These are phyloP conservation scores for Naganishia friedmannii DNA, from an alignment of 768 basidiomycete genomes.

Conservation along the genomic window DNA sequence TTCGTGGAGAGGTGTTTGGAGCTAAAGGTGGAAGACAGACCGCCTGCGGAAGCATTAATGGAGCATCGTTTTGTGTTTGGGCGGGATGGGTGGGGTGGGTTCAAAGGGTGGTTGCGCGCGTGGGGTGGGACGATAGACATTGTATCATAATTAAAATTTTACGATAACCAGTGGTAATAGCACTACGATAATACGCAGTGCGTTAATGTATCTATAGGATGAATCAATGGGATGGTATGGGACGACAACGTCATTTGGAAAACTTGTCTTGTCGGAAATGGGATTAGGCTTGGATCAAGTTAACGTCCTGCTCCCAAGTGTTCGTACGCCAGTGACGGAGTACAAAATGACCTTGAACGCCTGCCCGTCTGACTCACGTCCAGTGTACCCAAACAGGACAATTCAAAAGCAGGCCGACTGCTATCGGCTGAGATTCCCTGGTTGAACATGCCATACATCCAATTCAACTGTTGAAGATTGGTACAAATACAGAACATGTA, in stretches of 20 bases:
- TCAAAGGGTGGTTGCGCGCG: slow-evolving; percentile 41
- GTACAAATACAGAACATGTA: slow-evolving; percentile 21
- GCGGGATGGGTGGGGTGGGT: slow-evolving; percentile 65
- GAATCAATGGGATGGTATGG: neutral
- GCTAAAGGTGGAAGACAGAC: slow-evolving; percentile 71
- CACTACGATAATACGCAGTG: neutral
- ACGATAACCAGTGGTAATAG: slow-evolving; percentile 5
- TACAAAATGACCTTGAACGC: too few relatives aligned
- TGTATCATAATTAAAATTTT: neutral
- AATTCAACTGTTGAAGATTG: slow-evolving; percentile 26
- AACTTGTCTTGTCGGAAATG: too few relatives aligned
- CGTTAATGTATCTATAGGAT: slow-evolving; percentile 4
- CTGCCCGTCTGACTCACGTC: too few relatives aligned
- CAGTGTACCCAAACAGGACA: too few relatives aligned
- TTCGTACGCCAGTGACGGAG: too few relatives aligned
- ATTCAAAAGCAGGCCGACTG: too few relatives aligned
- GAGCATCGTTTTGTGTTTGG: slow-evolving; percentile 78
- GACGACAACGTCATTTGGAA: too few relatives aligned
- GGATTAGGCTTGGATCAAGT: too few relatives aligned
- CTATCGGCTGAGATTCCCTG: neutral
- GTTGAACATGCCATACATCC: slow-evolving; percentile 25
- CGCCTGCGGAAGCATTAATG: slow-evolving; percentile 78
- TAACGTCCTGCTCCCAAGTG: too few relatives aligned
- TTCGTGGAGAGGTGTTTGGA: slow-evolving; percentile 80
- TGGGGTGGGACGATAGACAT: neutral